phyloP scores from a whole-genome alignment of 495 filamentous ascomycete genomes.

The Aspergillus taichungensis region DNA sequence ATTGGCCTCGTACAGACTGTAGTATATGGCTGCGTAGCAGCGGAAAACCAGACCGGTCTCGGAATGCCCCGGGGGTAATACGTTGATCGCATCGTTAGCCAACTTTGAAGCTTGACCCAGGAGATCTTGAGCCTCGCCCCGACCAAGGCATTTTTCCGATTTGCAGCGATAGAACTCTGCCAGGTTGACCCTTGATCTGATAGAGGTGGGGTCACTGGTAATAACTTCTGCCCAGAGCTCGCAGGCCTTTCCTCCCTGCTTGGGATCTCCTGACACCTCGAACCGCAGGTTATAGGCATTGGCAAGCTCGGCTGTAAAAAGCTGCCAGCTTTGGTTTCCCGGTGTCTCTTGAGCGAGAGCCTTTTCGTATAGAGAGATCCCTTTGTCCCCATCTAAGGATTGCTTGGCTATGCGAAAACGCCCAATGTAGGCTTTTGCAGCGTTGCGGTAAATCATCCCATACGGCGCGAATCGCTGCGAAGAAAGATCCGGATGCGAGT shows the following conservation, averaged over 20 bases:
- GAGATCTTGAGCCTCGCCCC: background rate
- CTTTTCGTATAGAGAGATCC: background rate
- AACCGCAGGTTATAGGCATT: background rate
- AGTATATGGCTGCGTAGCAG: background rate
- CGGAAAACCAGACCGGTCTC: background rate
- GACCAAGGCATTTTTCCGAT: background rate
- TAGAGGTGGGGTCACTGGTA: background rate
- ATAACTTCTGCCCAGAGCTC: background rate
- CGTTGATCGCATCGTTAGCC: background rate
- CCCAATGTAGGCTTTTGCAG: background rate
- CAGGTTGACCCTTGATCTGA: background rate
- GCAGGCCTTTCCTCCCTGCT: background rate
- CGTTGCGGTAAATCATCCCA: slow-evolving; percentile 1
- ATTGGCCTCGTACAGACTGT: background rate
- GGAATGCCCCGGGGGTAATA: background rate
- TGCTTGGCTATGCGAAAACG: background rate
- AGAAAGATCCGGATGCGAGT: background rate
- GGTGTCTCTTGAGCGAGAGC: background rate
- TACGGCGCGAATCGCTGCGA: background rate
- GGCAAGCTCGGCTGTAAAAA: background rate
- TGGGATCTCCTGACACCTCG: background rate
- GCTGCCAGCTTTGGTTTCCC: background rate
- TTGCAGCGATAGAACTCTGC: background rate
- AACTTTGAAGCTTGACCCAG: no score
- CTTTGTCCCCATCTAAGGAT: background rate